Base-by-base conservation (phyloP, 2,329 filamentous ascomycete species). In the Fusarium acutatum region DNA sequence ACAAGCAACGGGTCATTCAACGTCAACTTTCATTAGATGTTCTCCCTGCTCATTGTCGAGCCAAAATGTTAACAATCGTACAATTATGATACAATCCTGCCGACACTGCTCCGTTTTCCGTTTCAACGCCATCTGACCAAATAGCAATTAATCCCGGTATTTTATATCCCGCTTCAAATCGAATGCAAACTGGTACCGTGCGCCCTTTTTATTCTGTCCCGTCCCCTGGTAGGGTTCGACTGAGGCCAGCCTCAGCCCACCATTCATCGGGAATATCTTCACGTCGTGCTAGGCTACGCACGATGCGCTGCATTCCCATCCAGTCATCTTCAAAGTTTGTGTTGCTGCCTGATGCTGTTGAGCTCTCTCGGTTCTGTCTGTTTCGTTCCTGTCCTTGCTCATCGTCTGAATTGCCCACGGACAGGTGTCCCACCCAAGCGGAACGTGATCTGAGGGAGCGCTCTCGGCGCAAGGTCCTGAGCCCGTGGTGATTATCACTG, bases 231-330 rank as follows among this genome's bases (percentile, higher is more conserved):
- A 90, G 82, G 20, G 86, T 91, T 71, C 91, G 88, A 77, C 86
- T 91, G 72, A 94, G 86, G 46, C 92, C 92, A 66, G 88, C 91
- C 77, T 89, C 88, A 66, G 89, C 89, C 94, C 94, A 97, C 90
- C 92, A 95, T 72, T 94, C 91, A 69, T 96, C 93, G 0, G 93
- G 92, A 60, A 96, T 92, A 75, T 95, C 93, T 78, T 94, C 89
- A 30, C 93, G 86, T 24, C 89, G 87, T 38, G 91, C 90, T 61
- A 97, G 86, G 47, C 90, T 88, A 74, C 92, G 90, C 40, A 96
- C 86, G 52, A 97, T 92, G 57, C 87, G 87, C 75, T 93, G 91
- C 88, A 95, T 92, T 50, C 91, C 89, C 28, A 88, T 86, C 79
- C 79, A 81, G 9, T 83, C 84, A 12, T 84, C 84, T 20, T 80